These are phyloP conservation scores for Trichoderma oligosporum DNA, from an alignment of 2,329 filamentous ascomycete genomes.

Conservation along the genomic window DNA sequence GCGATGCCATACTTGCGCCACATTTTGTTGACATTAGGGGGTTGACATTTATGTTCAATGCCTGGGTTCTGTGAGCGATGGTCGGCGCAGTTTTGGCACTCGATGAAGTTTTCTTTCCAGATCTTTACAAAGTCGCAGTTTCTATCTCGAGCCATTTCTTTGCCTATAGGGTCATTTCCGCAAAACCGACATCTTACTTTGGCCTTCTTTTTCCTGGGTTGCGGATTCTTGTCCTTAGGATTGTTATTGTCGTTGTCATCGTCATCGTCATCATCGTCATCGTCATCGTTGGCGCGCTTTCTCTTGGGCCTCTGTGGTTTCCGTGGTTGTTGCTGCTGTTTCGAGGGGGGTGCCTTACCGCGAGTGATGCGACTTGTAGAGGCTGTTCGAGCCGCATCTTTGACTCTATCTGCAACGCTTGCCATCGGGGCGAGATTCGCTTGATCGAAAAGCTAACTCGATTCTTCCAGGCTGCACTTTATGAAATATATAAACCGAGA, in stretches of 20 bases:
- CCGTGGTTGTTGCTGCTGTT: not conserved
- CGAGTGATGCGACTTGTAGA: not conserved
- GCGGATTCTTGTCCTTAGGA: not conserved
- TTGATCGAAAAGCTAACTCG: too few species aligned
- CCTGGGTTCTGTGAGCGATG: slow-evolving; percentile 18
- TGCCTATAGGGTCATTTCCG: not conserved
- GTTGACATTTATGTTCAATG: slow-evolving; percentile 18
- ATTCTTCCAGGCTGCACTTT: too few species aligned
- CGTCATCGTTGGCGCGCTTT: not conserved
- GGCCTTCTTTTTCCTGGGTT: not conserved
- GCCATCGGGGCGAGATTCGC: not conserved
- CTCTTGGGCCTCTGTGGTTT: not conserved
- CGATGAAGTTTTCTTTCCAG: slow-evolving; percentile 19
- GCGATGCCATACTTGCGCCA: slow-evolving; percentile 21
- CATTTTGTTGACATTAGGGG: slow-evolving; percentile 1
- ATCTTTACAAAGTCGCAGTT: slow-evolving; percentile 21
- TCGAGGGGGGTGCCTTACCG: not conserved
- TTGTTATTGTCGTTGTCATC: not conserved
- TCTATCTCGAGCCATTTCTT: not conserved
- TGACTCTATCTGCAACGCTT: not conserved
- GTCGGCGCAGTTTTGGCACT: slow-evolving; percentile 29
- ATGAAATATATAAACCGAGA: not conserved
- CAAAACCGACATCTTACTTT: not conserved
- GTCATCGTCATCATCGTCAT: not conserved
- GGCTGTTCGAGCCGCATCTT: not conserved